These are phyloP conservation scores for Sextonia rubra DNA, from an alignment of 164 flowering plant genomes.

Conservation along the genomic window DNA sequence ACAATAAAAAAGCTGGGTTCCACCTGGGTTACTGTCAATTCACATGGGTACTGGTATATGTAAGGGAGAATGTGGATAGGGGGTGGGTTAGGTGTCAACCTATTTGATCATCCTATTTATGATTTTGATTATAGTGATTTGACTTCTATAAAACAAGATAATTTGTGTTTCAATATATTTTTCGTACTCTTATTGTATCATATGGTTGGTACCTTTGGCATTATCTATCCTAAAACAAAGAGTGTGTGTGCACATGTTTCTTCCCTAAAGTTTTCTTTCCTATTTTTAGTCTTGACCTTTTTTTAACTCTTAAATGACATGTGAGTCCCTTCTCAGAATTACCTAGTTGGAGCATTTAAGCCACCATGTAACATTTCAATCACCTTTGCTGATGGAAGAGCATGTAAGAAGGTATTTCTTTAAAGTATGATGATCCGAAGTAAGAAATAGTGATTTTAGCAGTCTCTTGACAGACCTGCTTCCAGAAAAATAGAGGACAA, in stretches of 20 bases:
- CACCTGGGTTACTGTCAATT: no score
- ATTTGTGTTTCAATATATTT: no score
- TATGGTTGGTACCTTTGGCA: not conserved
- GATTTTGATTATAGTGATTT: not conserved
- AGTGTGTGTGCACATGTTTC: not conserved
- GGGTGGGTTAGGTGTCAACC: not conserved
- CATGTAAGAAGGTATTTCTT: constrained; percentile 70
- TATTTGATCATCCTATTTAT: not conserved
- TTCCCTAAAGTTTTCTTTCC: not conserved
- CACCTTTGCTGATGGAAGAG: constrained; percentile 70
- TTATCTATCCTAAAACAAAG: not conserved
- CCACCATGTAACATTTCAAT: constrained; percentile 71
- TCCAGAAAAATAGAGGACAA: no score
- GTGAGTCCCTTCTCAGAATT: constrained; percentile 47
- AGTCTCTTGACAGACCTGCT: not conserved
- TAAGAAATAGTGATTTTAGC: not conserved
- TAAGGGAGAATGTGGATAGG: no score
- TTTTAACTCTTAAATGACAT: no score
- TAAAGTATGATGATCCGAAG: not conserved
- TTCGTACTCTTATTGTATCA: no score
- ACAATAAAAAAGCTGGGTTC: no score
- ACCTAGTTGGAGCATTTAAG: constrained; percentile 82
- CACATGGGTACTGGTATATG: no score
- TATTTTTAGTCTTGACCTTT: not conserved
- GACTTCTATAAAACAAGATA: no score